Percentiles rank a stretch among this genome's conserved stretches.
Evolutionary conservation across 2,329 filamentous ascomycete genomes (phyloP).

Genomic region (Dactylellina cionopaga): DNA sequence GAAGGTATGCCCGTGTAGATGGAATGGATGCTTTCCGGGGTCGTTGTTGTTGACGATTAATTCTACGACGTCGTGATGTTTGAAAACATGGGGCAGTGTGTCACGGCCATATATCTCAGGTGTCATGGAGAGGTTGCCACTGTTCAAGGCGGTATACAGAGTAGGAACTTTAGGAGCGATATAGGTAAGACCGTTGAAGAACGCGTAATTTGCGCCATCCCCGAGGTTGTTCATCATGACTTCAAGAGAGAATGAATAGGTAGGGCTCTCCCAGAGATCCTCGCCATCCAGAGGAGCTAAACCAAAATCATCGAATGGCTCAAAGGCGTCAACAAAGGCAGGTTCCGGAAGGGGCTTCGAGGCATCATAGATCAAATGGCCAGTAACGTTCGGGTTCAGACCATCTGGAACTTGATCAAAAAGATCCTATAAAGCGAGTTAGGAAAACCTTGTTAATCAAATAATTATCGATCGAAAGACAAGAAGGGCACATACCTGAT

Average conservation of each 20-base stretch:
- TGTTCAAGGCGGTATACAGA: conserved; percentile 77
- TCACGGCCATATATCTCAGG: conserved; percentile 72
- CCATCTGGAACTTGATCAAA: conserved; percentile 75
- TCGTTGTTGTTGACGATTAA: conserved; percentile 63
- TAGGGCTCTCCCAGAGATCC: conserved; percentile 70
- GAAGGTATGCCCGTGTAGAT: conserved; percentile 71
- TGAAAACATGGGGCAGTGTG: conserved; percentile 66
- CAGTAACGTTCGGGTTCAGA: conserved; percentile 75
- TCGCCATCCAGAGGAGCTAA: conserved; percentile 76
- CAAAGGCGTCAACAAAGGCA: conserved; percentile 69
- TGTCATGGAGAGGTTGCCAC: conserved; percentile 68
- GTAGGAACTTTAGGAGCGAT: conserved; percentile 78
- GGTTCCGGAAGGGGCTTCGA: conserved; percentile 65
- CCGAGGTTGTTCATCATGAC: conserved; percentile 74
- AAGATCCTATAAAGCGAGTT: conserved; percentile 66
- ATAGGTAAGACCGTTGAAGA: conserved; percentile 83
- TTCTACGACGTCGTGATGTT: conserved; percentile 60
- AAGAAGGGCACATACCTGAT: conserved; percentile 64
- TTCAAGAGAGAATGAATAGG: conserved; percentile 71
- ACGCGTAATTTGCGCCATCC: conserved; percentile 75
- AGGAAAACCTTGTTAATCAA: too few species aligned
- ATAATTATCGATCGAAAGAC: background rate
- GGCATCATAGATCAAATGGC: conserved; percentile 71
- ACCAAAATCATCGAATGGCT: conserved; percentile 77
- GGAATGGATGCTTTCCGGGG: conserved; percentile 64